phyloP scores from a whole-genome alignment of 1,284 basidiomycete genomes.

The Porogramme epimiltina region DNA sequence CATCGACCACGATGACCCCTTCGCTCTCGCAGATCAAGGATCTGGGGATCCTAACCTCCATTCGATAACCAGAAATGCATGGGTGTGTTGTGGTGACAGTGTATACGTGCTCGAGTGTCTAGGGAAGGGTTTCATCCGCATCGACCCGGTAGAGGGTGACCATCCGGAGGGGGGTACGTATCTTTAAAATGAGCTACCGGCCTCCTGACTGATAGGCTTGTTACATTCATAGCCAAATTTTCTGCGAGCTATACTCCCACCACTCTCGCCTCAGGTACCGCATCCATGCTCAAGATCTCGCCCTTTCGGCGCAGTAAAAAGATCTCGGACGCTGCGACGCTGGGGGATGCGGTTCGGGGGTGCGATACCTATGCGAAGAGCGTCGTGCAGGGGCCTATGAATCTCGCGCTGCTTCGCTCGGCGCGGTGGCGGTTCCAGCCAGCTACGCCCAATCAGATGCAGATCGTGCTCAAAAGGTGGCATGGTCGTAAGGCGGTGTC shows the following conservation, averaged over 20 bases:
- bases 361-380: conserved; percentile 67
- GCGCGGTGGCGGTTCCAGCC: conserved; percentile 76
- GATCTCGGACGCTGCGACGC: conserved; percentile 53
- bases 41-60: conserved; percentile 56
- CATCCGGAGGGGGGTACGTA: conserved; percentile 33
- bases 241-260: conserved; percentile 58
- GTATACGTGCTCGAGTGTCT: conserved; percentile 82
- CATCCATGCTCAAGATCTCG: conserved; percentile 47
- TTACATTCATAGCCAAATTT: conserved; percentile 31
- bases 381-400: conserved; percentile 54
- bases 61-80: conserved; percentile 56
- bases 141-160: conserved; percentile 49
- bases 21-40: conserved; percentile 56
- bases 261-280: conserved; percentile 47
- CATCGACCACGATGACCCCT: conserved; percentile 82
- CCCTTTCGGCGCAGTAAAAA: conserved; percentile 56
- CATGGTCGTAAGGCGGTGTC: conserved; percentile 33
- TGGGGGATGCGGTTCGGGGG: conserved; percentile 63
- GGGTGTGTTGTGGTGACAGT: conserved; percentile 83
- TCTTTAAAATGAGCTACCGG: conserved; percentile 16
- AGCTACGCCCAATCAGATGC: conserved; percentile 68
- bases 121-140: conserved; percentile 72
- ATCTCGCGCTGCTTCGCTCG: conserved; percentile 53
- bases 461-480: conserved; percentile 63
- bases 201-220: not conserved